phyloP scores from a whole-genome alignment of 345 rosid species.

The Trapa bicornis region DNA sequence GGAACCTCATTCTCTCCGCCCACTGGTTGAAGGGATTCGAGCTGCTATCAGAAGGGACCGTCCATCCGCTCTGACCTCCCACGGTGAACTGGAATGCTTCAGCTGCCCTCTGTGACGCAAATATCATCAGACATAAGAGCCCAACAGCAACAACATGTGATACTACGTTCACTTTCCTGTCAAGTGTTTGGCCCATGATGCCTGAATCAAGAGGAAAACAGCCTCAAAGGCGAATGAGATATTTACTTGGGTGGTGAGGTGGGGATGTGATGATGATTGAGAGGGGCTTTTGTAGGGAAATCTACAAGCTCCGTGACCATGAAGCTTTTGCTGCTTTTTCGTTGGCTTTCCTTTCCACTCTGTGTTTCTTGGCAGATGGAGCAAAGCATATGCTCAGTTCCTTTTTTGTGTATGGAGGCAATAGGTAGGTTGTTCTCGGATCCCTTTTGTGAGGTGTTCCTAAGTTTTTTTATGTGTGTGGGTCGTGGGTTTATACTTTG shows the following conservation, averaged over 20 bases:
- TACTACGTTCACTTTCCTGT: neutral
- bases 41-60: slow-evolving; percentile 25
- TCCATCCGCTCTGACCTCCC: slow-evolving; percentile 60
- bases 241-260: slow-evolving; percentile 13
- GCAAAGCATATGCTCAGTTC: slow-evolving; percentile 51
- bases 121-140: slow-evolving; percentile 25
- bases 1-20: slow-evolving; percentile 72
- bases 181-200: too few relatives aligned
- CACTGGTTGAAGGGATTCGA: slow-evolving; percentile 35
- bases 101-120: slow-evolving; percentile 19
- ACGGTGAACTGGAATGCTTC: slow-evolving; percentile 47
- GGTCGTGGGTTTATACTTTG: slow-evolving; percentile 9
- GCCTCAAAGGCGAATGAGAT: neutral
- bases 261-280: neutral
- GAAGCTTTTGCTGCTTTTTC: slow-evolving; percentile 33
- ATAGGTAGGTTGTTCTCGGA: neutral
- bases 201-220: neutral
- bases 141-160: slow-evolving; percentile 14
- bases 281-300: slow-evolving; percentile 47
- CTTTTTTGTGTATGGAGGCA: too few relatives aligned
- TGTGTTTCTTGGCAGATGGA: slow-evolving; percentile 35
- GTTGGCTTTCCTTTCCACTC: slow-evolving; percentile 4
- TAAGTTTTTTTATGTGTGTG: neutral
- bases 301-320: slow-evolving; percentile 24
- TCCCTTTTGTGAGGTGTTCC: slow-evolving; percentile 1